A percentile compares a stretch with the other conserved stretches of the same genome.
These are phyloP conservation scores for Raffaelea ambrosiae DNA, from an alignment of 2,329 filamentous ascomycete genomes.

Conservation along the genomic window DNA sequence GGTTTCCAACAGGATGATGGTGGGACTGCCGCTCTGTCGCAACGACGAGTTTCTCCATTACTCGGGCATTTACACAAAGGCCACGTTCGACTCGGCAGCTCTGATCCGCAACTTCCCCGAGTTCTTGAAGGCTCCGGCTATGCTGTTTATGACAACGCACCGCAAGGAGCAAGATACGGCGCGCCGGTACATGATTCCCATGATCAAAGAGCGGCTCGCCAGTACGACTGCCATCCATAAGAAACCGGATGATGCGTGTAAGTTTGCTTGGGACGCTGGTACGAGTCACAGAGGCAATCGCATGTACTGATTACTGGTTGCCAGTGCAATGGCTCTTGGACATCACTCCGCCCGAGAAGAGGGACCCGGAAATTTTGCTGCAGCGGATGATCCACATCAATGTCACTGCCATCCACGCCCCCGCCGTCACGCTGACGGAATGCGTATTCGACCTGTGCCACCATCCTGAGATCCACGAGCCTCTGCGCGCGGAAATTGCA, in stretches of 20 bases:
- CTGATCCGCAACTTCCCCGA: slow-evolving; percentile 18
- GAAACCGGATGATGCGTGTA: slow-evolving; percentile 9
- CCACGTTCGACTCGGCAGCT: slow-evolving; percentile 15
- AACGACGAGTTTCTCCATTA: slow-evolving; percentile 16
- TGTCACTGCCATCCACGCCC: slow-evolving; percentile 45
- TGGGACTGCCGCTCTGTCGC: slow-evolving; percentile 21
- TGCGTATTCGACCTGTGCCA: slow-evolving; percentile 34
- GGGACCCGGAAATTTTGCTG: slow-evolving; percentile 23
- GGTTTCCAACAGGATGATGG: slow-evolving; percentile 22
- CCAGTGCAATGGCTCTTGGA: slow-evolving; percentile 5
- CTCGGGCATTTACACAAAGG: slow-evolving; percentile 17
- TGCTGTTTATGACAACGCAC: slow-evolving; percentile 2
- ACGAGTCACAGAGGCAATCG: slow-evolving; percentile 1
- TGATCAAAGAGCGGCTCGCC: slow-evolving; percentile 17
- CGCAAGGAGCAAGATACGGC: slow-evolving; percentile 3
- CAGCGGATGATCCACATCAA: slow-evolving; percentile 32
- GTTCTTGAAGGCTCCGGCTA: slow-evolving; percentile 1
- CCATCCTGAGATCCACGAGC: slow-evolving; percentile 39
- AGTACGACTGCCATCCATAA: slow-evolving; percentile 15
- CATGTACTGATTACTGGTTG: too few relatives aligned
- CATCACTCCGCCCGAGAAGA: slow-evolving; percentile 9
- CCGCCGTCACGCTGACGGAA: slow-evolving; percentile 34
- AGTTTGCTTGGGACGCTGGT: background rate
- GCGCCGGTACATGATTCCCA: slow-evolving; percentile 16
- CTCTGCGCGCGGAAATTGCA: slow-evolving; percentile 42